Evolutionary conservation across 768 basidiomycete genomes (phyloP).

Genomic region (Asterophora lycoperdoides): DNA sequence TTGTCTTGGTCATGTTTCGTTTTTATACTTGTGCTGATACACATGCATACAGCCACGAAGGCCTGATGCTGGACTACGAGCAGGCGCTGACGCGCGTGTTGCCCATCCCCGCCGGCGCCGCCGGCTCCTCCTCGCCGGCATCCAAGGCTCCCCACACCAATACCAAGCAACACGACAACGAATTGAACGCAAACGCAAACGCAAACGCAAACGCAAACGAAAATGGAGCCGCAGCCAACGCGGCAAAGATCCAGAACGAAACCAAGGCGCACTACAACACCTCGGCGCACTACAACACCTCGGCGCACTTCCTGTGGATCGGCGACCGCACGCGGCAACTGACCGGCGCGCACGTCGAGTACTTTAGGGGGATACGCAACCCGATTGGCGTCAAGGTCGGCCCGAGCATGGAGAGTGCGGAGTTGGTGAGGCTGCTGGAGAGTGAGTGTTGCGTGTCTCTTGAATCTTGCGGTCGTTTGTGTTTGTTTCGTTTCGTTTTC

Average conservation of each 20-base stretch:
- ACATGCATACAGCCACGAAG: conserved; percentile 66
- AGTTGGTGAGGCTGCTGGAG: conserved; percentile 71
- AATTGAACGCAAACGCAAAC: too few relatives aligned
- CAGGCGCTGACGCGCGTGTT: conserved; percentile 81
- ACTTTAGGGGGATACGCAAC: conserved; percentile 88
- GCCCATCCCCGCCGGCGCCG: conserved; percentile 38
- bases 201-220: too few relatives aligned
- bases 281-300: conserved; percentile 65
- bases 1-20: not conserved
- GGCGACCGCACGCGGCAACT: conserved; percentile 94
- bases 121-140: not conserved
- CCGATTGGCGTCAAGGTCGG: conserved; percentile 97
- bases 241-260: too few relatives aligned
- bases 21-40: not conserved
- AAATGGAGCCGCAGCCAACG: too few relatives aligned
- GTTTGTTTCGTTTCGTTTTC: not conserved
- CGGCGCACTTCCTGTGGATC: conserved; percentile 95
- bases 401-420: conserved; percentile 75
- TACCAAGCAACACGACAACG: not conserved
- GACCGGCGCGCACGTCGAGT: conserved; percentile 91
- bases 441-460: conserved; percentile 41
- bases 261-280: too few relatives aligned
- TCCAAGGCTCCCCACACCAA: conserved; percentile 14
- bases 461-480: not conserved
- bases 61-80: conserved; percentile 89